Evolutionary conservation across 2,329 filamentous ascomycete species (phyloP).

Genomic region (Rachicladosporium sp.): DNA sequence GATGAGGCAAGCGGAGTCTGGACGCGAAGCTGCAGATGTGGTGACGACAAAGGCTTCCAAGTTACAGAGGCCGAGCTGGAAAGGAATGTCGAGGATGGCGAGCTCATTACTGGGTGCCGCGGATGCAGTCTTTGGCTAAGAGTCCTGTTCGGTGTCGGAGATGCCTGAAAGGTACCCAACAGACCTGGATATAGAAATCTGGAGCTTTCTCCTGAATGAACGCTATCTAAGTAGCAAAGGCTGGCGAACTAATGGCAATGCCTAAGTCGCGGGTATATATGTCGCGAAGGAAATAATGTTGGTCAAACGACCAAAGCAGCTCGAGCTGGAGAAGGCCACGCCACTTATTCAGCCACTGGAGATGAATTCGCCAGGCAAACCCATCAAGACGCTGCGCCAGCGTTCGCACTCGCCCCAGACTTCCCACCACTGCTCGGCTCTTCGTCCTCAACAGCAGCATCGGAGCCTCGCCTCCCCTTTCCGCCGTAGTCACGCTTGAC

Average conservation of each 20-base stretch:
- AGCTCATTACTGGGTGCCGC: constrained; percentile 47
- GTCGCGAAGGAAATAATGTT: too few species aligned
- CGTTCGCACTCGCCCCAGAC: constrained; percentile 1
- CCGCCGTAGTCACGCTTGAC: constrained; percentile 6
- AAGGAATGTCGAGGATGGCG: constrained; percentile 37
- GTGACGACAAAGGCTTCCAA: constrained; percentile 43
- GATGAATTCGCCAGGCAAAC: too few species aligned
- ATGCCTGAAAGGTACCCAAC: constrained; percentile 11
- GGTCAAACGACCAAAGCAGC: too few species aligned
- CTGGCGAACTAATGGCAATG: too few species aligned
- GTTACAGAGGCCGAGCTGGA: constrained; percentile 44
- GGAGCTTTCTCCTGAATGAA: too few species aligned
- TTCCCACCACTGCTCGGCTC: neutral
- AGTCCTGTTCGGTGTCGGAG: constrained; percentile 45
- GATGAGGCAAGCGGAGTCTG: constrained; percentile 31
- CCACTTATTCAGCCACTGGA: too few species aligned
- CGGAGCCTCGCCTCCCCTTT: neutral
- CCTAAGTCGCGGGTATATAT: too few species aligned
- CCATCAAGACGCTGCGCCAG: too few species aligned
- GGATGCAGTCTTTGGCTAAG: constrained; percentile 54
- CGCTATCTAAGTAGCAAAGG: too few species aligned
- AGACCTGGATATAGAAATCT: too few species aligned
- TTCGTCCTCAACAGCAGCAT: neutral
- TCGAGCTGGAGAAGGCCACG: too few species aligned
- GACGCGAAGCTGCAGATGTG: constrained; percentile 46